Base-by-base conservation (phyloP, 768 basidiomycete genomes). In the Boletellus ananiceps region DNA sequence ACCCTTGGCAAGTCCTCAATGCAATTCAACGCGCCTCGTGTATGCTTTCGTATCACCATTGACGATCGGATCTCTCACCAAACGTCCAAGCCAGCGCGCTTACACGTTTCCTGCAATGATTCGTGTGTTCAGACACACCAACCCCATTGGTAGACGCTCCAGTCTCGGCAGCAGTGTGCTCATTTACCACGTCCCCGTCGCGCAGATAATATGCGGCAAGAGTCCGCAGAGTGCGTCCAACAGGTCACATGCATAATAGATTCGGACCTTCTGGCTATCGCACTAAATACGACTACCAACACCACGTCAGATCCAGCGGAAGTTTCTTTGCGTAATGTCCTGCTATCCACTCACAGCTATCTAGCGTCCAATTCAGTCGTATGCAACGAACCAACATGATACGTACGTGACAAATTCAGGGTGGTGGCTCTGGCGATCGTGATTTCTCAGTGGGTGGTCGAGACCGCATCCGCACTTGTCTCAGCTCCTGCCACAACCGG, bases 401-500 rank as follows among this genome's bases (percentile, higher is more conserved):
- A 47, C 16, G 56, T 48, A 49, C 44, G 51, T 60, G 46, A 44
- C 52, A 35, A 44, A 46, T 51, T 69, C 54, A 73, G 54, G 65
- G 69, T 53, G 68, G 68, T 50, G 69, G 68, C 41, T 68, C 69
- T 60, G 63, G 64, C 37, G 71, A 68, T 52, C 65, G 66, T 51
- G 75, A 71, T 50, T 62, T 67, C 42, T 73, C 71, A 16, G 77
- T 78, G 34, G 70, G 69, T 42, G 75, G 71, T 34, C 72, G 70
- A 50, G 78, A 69, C 62, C 72, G 73, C 50, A 69, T 69, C 55
- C 71, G 75, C 46, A 80, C 69, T 49, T 76, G 74, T 59, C 71
- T 73, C 21, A 83, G 66, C 56, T 83, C 82, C 37, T 69, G 71
- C 79, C n/a, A n/a, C n/a, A n/a, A n/a, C n/a, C n/a, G n/a, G n/a